Evolutionary conservation across 2,329 filamentous ascomycete genomes (phyloP).

Genomic region (Penicillium expansum): DNA sequence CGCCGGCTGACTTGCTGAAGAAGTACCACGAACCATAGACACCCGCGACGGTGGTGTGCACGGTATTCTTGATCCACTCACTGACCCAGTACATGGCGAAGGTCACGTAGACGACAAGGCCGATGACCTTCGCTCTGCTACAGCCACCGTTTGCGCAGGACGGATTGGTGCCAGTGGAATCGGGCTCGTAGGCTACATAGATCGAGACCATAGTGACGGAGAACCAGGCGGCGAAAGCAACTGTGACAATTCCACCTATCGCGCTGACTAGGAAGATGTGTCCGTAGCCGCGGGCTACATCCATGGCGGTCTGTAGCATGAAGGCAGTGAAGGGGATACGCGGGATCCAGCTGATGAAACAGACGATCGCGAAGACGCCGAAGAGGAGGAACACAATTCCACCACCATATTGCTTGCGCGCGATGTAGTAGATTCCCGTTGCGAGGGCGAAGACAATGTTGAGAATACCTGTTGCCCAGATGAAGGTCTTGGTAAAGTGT

Average conservation of each 20-base stretch:
- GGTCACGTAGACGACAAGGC: slow-evolving; percentile 79
- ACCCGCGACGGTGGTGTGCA: slow-evolving; percentile 82
- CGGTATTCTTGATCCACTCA: slow-evolving; percentile 90
- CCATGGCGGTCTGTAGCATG: slow-evolving; percentile 82
- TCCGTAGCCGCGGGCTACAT: slow-evolving; percentile 77
- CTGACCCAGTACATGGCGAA: slow-evolving; percentile 94
- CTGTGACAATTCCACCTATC: slow-evolving; percentile 73
- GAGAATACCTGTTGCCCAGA: slow-evolving; percentile 87
- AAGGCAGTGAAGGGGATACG: slow-evolving; percentile 87
- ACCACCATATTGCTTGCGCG: slow-evolving; percentile 71
- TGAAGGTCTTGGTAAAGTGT: slow-evolving; percentile 81
- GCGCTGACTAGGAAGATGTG: slow-evolving; percentile 84
- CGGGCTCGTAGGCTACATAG: slow-evolving; percentile 77
- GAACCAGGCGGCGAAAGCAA: slow-evolving; percentile 80
- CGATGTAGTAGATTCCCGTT: slow-evolving; percentile 83
- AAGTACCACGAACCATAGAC: slow-evolving; percentile 96
- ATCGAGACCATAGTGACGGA: slow-evolving; percentile 81
- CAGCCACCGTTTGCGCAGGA: slow-evolving; percentile 62
- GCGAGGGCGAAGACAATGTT: slow-evolving; percentile 83
- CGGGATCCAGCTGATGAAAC: slow-evolving; percentile 84
- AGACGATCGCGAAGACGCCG: slow-evolving; percentile 72
- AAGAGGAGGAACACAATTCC: slow-evolving; percentile 87
- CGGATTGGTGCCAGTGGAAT: slow-evolving; percentile 47
- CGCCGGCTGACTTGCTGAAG: slow-evolving; percentile 57
- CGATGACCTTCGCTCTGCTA: slow-evolving; percentile 73